Evolutionary conservation across 73 alveolate genomes (phyloP), one percentile per base, ranked within the genome.

Genomic region (Uronychia setigera): DNA sequence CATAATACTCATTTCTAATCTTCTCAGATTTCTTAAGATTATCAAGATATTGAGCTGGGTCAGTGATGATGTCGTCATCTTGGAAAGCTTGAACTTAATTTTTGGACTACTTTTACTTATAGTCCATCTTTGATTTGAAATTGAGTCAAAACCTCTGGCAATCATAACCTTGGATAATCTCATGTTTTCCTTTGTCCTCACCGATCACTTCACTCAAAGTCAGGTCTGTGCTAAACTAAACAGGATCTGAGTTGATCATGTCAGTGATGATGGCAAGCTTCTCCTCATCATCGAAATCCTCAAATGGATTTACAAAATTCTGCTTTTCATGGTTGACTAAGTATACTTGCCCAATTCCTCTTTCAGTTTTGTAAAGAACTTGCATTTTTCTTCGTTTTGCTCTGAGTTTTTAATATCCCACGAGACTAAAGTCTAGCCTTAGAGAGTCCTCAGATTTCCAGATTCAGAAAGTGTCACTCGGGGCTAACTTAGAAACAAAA

Each of bases 221-320:
- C n/a, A n/a, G n/a, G n/a, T n/a, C n/a, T n/a, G n/a, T n/a, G n/a
- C n/a, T n/a, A 75, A 96, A 94, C 79, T 82, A 82, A 0, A 95
- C 87, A 59, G 97, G 93, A 28, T 96, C 98, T 29, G 96, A 88
- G 67, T 92, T 94, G 77, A 96, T 60, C 35, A 96, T 93, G 78
- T 96, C 99, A 26, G 91, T 91, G 32, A 94, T 32, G 25, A 96
- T 88, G 78, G 95, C 94, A 31, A 88, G 76, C 77, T 91, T 96
- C 81, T 96, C 99, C 31, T 96, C 99, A 76, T 82, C 78, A 80
- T 96, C 99, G 29, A 96, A 82, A 33, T 96, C 98, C 84, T 96
- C 95, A 5, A 95, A 89, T 31, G 96, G 97, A 87, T 94, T 89
- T 25, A 92, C 93, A 5, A 93, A 76, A 1, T 82, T 92, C 79